Conservation (phyloP, 768 basidiomycete genomes). For the Panaeolus cyanescens region DNA sequence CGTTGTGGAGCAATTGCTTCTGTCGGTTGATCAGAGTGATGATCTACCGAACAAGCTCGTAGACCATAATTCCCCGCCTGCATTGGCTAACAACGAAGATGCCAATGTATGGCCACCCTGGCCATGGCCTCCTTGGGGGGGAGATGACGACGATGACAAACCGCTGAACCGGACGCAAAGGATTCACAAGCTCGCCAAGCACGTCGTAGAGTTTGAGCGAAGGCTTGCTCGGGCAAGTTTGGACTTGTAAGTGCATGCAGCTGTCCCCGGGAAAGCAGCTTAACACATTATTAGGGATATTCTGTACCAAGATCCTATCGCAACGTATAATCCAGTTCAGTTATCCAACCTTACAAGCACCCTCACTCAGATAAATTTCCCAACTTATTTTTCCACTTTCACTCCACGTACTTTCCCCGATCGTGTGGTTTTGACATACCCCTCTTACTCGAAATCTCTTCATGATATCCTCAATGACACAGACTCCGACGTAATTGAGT, state of each 20-base stretch:
- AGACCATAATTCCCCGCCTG: slow-evolving; percentile 7
- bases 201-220: slow-evolving; percentile 78
- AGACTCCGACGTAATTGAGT: slow-evolving; percentile 72
- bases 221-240: slow-evolving; percentile 77
- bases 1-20: slow-evolving; percentile 69
- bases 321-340: slow-evolving; percentile 84
- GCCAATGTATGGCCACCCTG: slow-evolving; percentile 71
- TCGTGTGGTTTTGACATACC: slow-evolving; percentile 81
- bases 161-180: slow-evolving; percentile 53
- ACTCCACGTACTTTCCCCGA: slow-evolving; percentile 75
- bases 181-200: slow-evolving; percentile 64
- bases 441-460: slow-evolving; percentile 71
- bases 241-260: slow-evolving; percentile 58
- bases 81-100: slow-evolving; percentile 37
- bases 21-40: slow-evolving; percentile 54
- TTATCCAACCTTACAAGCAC: slow-evolving; percentile 68
- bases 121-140: slow-evolving; percentile 88
- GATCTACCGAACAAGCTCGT: slow-evolving; percentile 16
- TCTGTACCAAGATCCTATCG: slow-evolving; percentile 77
- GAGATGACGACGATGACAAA: slow-evolving; percentile 55
- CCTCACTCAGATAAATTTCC: slow-evolving; percentile 79
- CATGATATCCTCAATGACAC: slow-evolving; percentile 70
- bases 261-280: background rate
- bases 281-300: slow-evolving; percentile 48
- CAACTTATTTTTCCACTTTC: slow-evolving; percentile 85